Evolutionary conservation across 2,329 filamentous ascomycete genomes (phyloP).

Genomic region (Escovopsis weberi): DNA sequence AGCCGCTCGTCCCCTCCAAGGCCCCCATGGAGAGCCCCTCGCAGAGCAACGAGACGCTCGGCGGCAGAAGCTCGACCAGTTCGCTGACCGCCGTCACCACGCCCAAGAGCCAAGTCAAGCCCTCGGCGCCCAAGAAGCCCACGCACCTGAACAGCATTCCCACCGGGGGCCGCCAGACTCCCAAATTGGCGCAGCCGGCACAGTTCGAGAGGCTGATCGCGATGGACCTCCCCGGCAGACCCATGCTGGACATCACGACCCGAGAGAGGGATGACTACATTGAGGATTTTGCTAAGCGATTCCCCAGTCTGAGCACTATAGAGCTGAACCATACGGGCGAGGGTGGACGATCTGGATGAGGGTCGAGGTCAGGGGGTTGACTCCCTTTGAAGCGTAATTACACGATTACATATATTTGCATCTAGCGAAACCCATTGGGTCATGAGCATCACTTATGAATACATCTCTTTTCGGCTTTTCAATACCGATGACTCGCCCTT

Average conservation of each 20-base stretch:
- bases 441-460: conserved; percentile 2
- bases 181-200: conserved; percentile 23
- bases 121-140: conserved; percentile 46
- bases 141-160: conserved; percentile 43
- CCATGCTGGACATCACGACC: conserved; percentile 38
- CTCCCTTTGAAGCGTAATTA: neutral
- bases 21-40: conserved; percentile 13
- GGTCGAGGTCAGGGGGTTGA: conserved; percentile 1
- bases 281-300: conserved; percentile 64
- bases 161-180: conserved; percentile 27
- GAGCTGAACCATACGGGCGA: conserved; percentile 61
- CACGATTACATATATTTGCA: neutral
- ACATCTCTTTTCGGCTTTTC: neutral
- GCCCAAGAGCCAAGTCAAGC: conserved; percentile 23
- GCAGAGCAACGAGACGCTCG: conserved; percentile 7
- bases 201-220: conserved; percentile 27
- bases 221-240: conserved; percentile 32
- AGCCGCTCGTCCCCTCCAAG: conserved; percentile 28
- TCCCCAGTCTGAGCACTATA: conserved; percentile 69
- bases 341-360: conserved; percentile 16
- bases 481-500: no score
- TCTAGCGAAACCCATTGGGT: conserved; percentile 1
- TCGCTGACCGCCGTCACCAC: conserved; percentile 9
- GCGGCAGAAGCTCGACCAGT: conserved; percentile 10
- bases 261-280: conserved; percentile 52